phyloP scores from a whole-genome alignment of 129 eudicot genomes.

The Smallanthus sonchifolius region DNA sequence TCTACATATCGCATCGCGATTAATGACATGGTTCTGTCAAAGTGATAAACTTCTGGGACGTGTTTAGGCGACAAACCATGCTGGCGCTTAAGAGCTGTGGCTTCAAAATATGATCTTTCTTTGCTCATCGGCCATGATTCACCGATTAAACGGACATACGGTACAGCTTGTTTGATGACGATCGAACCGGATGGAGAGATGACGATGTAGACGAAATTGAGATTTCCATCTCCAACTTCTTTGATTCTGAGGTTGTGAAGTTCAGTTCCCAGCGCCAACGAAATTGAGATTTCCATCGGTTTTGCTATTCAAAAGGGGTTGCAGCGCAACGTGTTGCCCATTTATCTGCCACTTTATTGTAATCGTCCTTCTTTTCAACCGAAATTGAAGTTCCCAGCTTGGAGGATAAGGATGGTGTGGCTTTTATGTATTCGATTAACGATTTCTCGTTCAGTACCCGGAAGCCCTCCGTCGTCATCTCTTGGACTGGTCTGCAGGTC shows the following conservation, averaged over 20 bases:
- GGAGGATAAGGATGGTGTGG: conserved; percentile 65
- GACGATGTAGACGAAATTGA: conserved; percentile 87
- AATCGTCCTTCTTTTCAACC: no score
- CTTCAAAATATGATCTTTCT: conserved; percentile 93
- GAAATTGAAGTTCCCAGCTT: conserved; percentile 64
- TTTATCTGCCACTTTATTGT: no score
- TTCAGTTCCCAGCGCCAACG: conserved; percentile 58
- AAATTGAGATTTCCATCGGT: no score
- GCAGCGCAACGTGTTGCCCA: no score
- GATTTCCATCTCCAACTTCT: conserved; percentile 97
- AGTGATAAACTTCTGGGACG: conserved; percentile 94
- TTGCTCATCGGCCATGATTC: conserved; percentile 99
- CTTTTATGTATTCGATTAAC: conserved; percentile 65
- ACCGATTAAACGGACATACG: conserved; percentile 88
- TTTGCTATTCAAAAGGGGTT: no score
- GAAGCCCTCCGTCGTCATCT: conserved; percentile 48
- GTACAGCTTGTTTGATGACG: conserved; percentile 93
- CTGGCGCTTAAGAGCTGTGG: conserved; percentile 61
- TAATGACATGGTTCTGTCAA: conserved; percentile 74
- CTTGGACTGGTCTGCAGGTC: not conserved
- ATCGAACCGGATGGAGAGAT: conserved; percentile 55
- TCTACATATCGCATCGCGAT: conserved; percentile 90
- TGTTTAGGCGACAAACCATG: conserved; percentile 73
- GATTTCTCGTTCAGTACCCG: conserved; percentile 70
- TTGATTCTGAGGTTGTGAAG: conserved; percentile 49